A percentile compares a stretch with the other conserved stretches of the same genome.
phyloP scores from a whole-genome alignment of 106 monocot genomes.

The Allium cepa region DNA sequence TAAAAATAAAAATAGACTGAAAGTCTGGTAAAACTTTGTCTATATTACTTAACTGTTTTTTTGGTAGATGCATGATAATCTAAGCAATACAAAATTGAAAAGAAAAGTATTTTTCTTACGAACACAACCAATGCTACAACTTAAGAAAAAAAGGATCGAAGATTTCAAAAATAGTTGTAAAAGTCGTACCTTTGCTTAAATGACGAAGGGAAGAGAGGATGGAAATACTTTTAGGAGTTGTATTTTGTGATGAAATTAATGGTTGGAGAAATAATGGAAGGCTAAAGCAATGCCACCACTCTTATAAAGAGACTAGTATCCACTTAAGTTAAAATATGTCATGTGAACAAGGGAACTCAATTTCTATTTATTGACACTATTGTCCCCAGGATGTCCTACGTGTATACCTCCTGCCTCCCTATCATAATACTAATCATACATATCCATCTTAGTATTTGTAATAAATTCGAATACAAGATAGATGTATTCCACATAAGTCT shows the following conservation, averaged over 20 bases:
- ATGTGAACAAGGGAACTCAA: conserved; percentile 6
- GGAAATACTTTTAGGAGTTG: not conserved
- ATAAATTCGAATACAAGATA: not conserved
- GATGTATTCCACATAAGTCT: too few species aligned
- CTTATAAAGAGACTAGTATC: conserved; percentile 4
- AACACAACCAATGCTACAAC: not conserved
- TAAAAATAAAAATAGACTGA: too few species aligned
- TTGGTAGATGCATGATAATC: too few species aligned
- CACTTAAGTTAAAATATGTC: conserved; percentile 4
- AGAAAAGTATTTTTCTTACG: not conserved
- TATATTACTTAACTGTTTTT: too few species aligned
- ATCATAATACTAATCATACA: not conserved
- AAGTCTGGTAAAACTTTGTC: too few species aligned
- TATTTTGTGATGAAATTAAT: not conserved
- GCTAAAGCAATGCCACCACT: conserved; percentile 10
- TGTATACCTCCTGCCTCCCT: not conserved
- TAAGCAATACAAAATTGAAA: too few species aligned
- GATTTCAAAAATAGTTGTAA: not conserved
- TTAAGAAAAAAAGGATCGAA: not conserved
- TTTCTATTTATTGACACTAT: not conserved
- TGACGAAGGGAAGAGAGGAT: not conserved
- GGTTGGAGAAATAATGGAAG: not conserved
- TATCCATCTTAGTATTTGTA: not conserved
- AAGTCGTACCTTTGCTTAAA: too few species aligned
- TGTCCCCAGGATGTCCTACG: not conserved